These are phyloP conservation scores for Voacanga thouarsii DNA, from an alignment of 257 asterid genomes.

Conservation along the genomic window DNA sequence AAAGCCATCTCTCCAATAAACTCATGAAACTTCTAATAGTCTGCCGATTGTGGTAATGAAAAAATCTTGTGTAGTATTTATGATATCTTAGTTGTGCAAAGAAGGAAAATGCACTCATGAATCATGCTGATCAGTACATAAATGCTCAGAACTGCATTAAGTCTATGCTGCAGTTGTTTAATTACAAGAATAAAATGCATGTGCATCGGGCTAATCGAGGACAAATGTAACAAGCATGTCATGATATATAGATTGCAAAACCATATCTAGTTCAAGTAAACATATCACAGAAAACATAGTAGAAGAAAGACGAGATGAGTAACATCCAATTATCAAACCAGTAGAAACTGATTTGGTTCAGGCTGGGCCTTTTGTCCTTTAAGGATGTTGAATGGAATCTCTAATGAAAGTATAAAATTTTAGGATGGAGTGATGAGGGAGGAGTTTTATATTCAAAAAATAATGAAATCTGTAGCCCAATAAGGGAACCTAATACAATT, in stretches of 20 bases:
- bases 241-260: not conserved
- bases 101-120: no score
- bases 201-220: not conserved
- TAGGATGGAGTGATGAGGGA: slow-evolving; percentile 34
- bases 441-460: slow-evolving; percentile 27
- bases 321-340: slow-evolving; percentile 35
- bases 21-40: no score
- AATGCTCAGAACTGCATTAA: not conserved
- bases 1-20: no score
- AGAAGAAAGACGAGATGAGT: slow-evolving; percentile 11
- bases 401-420: slow-evolving; percentile 29
- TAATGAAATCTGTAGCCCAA: slow-evolving; percentile 51
- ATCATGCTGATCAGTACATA: no score
- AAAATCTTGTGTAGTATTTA: no score
- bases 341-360: slow-evolving; percentile 45
- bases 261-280: not conserved
- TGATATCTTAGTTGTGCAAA: no score
- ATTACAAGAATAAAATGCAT: not conserved
- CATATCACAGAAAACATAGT: not conserved
- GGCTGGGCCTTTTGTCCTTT: slow-evolving; percentile 47
- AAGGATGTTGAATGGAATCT: slow-evolving; percentile 45
- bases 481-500: slow-evolving; percentile 66
- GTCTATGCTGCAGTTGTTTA: not conserved
- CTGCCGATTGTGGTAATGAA: no score
- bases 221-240: not conserved